Conservation (phyloP, 805 yeast species). For the Barnettozyma californica region DNA sequence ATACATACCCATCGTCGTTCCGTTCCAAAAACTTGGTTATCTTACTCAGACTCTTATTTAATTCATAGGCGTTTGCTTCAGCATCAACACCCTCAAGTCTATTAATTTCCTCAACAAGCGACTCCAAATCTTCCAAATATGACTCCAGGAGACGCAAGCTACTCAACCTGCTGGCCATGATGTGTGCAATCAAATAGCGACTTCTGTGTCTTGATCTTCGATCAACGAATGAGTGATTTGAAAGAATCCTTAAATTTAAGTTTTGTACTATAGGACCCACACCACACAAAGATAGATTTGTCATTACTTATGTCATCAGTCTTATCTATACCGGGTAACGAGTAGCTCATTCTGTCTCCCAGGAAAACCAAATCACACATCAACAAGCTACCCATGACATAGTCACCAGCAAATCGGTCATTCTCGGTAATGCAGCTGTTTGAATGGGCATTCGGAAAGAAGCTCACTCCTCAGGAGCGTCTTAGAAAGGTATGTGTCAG, state of each 20-base stretch:
- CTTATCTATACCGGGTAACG: slow-evolving; percentile 4
- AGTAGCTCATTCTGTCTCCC: neutral
- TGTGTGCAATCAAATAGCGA: neutral
- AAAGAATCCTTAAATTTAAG: too few relatives aligned
- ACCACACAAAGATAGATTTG: neutral
- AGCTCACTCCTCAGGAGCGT: slow-evolving; percentile 90
- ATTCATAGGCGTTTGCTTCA: slow-evolving; percentile 20
- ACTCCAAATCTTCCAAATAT: slow-evolving; percentile 23
- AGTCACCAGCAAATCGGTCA: neutral
- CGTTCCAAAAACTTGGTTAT: slow-evolving; percentile 22
- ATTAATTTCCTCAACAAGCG: slow-evolving; percentile 19
- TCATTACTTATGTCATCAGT: neutral
- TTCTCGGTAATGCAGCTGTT: slow-evolving; percentile 48
- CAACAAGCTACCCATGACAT: neutral
- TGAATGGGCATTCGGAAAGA: slow-evolving; percentile 95
- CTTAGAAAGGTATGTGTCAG: slow-evolving; percentile 55
- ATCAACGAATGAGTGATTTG: too few relatives aligned
- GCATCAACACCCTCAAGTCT: slow-evolving; percentile 14
- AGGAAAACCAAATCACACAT: neutral
- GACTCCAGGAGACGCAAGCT: slow-evolving; percentile 24
- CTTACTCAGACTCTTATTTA: slow-evolving; percentile 20
- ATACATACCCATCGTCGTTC: slow-evolving; percentile 24
- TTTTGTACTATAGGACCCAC: neutral
- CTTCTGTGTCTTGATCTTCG: neutral
- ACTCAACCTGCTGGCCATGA: slow-evolving; percentile 17